Conservation (phyloP, 352 stramenopile species). For the Globisporangium barbulae region DNA sequence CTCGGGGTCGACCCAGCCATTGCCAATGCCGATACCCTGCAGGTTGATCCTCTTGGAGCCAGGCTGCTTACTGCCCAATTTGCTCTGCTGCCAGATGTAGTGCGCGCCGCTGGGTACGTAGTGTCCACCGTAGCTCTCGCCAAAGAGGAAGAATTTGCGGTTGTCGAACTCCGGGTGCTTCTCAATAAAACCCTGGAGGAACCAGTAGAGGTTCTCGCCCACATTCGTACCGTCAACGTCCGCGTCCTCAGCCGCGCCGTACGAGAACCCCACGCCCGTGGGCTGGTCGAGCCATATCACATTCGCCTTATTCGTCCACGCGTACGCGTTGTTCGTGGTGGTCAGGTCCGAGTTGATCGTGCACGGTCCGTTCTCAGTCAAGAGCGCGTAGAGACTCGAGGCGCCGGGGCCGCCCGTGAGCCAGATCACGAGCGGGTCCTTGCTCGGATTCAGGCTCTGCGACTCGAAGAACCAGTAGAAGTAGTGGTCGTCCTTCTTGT, state of each 20-base stretch:
- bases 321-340: conserved; percentile 24
- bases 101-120: conserved; percentile 51
- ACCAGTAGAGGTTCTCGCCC: conserved; percentile 45
- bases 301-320: conserved; percentile 15
- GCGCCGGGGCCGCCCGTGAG: conserved; percentile 34
- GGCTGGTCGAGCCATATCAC: conserved; percentile 2
- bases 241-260: conserved; percentile 18
- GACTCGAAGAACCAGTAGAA: conserved; percentile 50
- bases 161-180: conserved; percentile 49
- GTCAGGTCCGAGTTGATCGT: conserved; percentile 22
- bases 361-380: conserved; percentile 40
- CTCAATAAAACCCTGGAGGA: conserved; percentile 40
- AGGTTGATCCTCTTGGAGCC: conserved; percentile 30
- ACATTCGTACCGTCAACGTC: conserved; percentile 34
- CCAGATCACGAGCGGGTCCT: conserved; percentile 38
- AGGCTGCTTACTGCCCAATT: conserved; percentile 6
- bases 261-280: conserved; percentile 32
- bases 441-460: conserved; percentile 7
- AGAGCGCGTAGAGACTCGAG: conserved; percentile 27
- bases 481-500: conserved; percentile 38
- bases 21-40: conserved; percentile 36
- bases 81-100: conserved; percentile 48
- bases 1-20: conserved; percentile 19
- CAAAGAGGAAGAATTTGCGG: conserved; percentile 43
- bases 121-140: conserved; percentile 57